A percentile compares a stretch with the other conserved stretches of the same genome.
Evolutionary conservation across 2,329 filamentous ascomycete genomes (phyloP).

Genomic region (Emmonsia crescens): DNA sequence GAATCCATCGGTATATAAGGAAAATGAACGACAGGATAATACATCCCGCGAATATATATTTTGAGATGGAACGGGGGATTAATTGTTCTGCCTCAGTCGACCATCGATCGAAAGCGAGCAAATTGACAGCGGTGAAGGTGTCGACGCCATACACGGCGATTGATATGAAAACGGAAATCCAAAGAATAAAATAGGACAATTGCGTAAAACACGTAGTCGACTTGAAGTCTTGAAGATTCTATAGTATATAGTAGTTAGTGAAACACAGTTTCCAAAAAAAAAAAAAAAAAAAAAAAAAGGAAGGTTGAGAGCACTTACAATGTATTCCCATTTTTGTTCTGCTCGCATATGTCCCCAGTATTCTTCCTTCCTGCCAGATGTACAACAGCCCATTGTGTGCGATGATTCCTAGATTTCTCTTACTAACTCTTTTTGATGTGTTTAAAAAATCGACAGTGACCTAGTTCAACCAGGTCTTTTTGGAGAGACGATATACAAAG

Average conservation of each 20-base stretch:
- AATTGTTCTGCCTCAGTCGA: constrained; percentile 69
- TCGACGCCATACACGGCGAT: constrained; percentile 80
- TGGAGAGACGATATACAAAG: neutral
- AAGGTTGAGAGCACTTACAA: constrained; percentile 45
- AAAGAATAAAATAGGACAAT: constrained; percentile 77
- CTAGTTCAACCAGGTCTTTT: neutral
- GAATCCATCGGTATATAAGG: constrained; percentile 65
- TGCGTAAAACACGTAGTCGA: constrained; percentile 64
- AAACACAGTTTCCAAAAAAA: neutral
- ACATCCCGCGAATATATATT: constrained; percentile 90
- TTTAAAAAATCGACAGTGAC: neutral
- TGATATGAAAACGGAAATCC: constrained; percentile 66
- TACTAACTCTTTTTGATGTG: neutral
- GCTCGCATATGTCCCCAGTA: constrained; percentile 57
- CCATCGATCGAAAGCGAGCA: constrained; percentile 83
- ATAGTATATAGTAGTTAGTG: neutral
- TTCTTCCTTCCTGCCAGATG: constrained; percentile 41
- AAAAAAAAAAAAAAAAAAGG: neutral
- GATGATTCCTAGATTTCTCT: neutral
- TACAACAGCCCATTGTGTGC: constrained; percentile 55
- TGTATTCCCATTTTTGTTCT: constrained; percentile 92
- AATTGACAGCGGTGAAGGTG: constrained; percentile 83
- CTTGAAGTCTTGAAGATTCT: constrained; percentile 65
- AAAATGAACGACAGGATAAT: constrained; percentile 87
- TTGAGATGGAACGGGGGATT: constrained; percentile 66